These are phyloP conservation scores for Scutellaria galericulata DNA, from an alignment of 257 asterid species.

Conservation along the genomic window DNA sequence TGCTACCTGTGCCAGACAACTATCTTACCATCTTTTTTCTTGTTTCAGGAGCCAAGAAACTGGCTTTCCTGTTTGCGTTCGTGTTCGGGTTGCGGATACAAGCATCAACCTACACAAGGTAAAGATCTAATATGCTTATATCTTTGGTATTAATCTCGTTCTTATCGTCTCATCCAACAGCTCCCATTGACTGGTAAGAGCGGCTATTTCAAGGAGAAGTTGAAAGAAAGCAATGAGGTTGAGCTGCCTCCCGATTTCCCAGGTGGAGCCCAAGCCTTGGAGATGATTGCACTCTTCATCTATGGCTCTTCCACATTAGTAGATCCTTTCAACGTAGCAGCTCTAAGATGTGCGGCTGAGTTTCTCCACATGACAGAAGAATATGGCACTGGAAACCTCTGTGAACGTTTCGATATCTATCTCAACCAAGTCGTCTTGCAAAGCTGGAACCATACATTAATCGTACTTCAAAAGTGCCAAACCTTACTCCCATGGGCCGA, in stretches of 20 bases:
- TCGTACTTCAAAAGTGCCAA: constrained; percentile 66
- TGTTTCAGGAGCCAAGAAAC: constrained; percentile 71
- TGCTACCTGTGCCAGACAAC: too few species aligned
- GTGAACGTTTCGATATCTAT: constrained; percentile 68
- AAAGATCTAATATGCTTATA: neutral
- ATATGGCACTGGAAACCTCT: constrained; percentile 50
- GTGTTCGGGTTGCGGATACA: constrained; percentile 56
- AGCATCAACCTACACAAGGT: constrained; percentile 78
- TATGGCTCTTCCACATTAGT: constrained; percentile 70
- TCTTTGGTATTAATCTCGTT: too few species aligned
- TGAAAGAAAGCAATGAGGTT: constrained; percentile 59
- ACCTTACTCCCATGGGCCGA: constrained; percentile 64
- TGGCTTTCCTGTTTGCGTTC: constrained; percentile 64
- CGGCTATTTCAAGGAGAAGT: constrained; percentile 59
- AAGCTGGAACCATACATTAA: constrained; percentile 67
- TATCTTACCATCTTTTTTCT: neutral
- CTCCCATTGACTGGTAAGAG: constrained; percentile 60
- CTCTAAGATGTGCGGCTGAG: constrained; percentile 74
- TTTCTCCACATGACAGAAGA: constrained; percentile 39
- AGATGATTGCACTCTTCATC: constrained; percentile 68
- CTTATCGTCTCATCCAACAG: constrained; percentile 26
- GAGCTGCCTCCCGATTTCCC: constrained; percentile 62
- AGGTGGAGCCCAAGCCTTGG: constrained; percentile 72
- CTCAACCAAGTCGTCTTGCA: constrained; percentile 78
- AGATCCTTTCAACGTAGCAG: constrained; percentile 64